Base-by-base conservation (phyloP, 1,139 yeast genomes). In the Arxiozyma bovina region DNA sequence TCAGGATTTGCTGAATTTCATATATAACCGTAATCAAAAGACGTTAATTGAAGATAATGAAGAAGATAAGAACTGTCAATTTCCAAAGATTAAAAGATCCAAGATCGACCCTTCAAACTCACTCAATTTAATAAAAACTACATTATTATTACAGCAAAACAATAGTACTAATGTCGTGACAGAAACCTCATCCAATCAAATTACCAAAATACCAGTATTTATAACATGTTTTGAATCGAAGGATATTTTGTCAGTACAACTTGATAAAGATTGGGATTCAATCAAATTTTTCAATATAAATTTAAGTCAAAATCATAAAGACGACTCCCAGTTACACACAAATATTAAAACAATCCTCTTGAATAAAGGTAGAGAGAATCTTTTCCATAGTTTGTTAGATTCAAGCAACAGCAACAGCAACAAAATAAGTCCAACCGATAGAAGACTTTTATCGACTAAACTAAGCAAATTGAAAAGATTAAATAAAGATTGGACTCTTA, bases 401-500 rank as follows among this genome's bases (percentile, higher is more conserved):
- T 46, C 48, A 34, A 27, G 30, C 11, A 27, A 27, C 8, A 27
- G 8, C 8, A 11, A 8, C 8, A 20, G 21, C 21, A 34, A 46
- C 38, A 18, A 27, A n/a, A 45, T 45, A 12, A n/a, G 20, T 18
- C 25, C 48, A 9, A 46, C 17, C 15, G 42, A 46, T 11, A 34
- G 38, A 41, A 49, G 30, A 43, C 51, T 42, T 4, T 45, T 41
- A 25, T 50, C 40, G 51, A 40, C 30, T 23, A 22, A 20, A n/a
- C 42, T 21, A 25, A 48, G 43, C 25, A 25, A 9, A 45, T 46
- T 51, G 30, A 53, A 50, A 42, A 50, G 48, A 48, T 42, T 45
- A 27, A 17, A 30, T 20, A 55, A 51, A 38, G 55, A 55, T 49
- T 45, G 53, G 23, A 47, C 27, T 17, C 22, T 38, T 43, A 23